Base-by-base conservation (phyloP, 306 rosid species). In the Trifolium dubium region DNA sequence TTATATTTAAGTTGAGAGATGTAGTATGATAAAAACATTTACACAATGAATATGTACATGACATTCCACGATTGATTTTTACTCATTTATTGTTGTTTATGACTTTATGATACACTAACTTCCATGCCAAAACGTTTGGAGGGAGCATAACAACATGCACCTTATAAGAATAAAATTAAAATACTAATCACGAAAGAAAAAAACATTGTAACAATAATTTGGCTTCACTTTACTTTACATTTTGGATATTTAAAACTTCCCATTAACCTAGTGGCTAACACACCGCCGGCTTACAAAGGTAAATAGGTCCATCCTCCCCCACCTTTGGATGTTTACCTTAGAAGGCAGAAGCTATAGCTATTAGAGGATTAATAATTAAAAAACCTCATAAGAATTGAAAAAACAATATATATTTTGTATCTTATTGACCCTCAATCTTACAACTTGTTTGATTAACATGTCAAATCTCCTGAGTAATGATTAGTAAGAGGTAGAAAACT, bases 231-330 rank as follows among this genome's bases (percentile, higher is more conserved):
- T 63, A 34, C 3, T 11, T 76, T 54, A 54, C 14, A 54, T 15
- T 67, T 50, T 43, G 30, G 39, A 70, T 65, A 74, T 78, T 30
- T 72, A 72, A 78, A 56, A 19, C 17, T 31, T 28, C 62, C 68
- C 58, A 60, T 54, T 62, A 59, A 76, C 72, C 68, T 69, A 88
- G 91, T 87, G 92, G 89, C 83, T 71, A 73, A 77, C 80, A 83
- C 94, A 87, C 94, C 80, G 89, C 92, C 86, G 92, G 79, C 86
- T 15, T 65, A 83, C 87, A 75, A 85, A 81, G 75, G 75, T 74
- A 41, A 59, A 77, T 46, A 68, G 68, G 80, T 86, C 86, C 85
- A 79, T 68, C 74, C 84, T 77, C 71, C 71, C 75, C 79, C 59
- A 83, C 82, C 62, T 81, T 69, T 49, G 32, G 39, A 40, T 69